Evolutionary conservation across 1,284 basidiomycete genomes (phyloP).

Genomic region (Microbotryum saponariae): DNA sequence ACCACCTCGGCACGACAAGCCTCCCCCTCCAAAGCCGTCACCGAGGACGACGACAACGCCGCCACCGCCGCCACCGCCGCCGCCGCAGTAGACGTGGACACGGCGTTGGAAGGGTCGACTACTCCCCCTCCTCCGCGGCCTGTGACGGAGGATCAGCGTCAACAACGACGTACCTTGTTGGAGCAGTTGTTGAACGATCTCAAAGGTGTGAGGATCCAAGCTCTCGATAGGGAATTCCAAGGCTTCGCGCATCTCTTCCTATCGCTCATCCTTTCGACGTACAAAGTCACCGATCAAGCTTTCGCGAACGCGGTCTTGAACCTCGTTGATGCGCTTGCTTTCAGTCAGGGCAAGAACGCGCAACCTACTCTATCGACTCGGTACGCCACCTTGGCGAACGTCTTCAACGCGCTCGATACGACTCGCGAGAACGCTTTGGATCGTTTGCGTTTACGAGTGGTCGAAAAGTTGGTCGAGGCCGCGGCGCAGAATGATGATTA

Average conservation of each 20-base stretch:
- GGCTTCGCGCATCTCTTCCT: conserved; percentile 30
- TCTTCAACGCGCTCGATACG: conserved; percentile 70
- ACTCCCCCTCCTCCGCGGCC: conserved; percentile 3
- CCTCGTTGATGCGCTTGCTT: conserved; percentile 17
- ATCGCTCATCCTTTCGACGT: conserved; percentile 21
- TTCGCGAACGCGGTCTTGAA: conserved; percentile 12
- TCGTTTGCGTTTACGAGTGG: conserved; percentile 55
- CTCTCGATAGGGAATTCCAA: conserved; percentile 26
- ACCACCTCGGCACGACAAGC: conserved; percentile 12
- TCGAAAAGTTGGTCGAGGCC: conserved; percentile 53
- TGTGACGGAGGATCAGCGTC: not conserved
- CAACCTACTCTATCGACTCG: conserved; percentile 25
- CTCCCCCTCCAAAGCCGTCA: conserved; percentile 4
- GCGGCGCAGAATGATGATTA: conserved; percentile 63
- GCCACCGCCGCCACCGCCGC: too few relatives aligned
- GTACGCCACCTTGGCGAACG: conserved; percentile 62
- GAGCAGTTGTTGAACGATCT: conserved; percentile 6
- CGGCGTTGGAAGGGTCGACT: not conserved
- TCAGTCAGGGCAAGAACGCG: conserved; percentile 12
- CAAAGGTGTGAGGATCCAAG: conserved; percentile 10
- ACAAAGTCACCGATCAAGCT: conserved; percentile 14
- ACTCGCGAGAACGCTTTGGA: not conserved
- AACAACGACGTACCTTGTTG: conserved; percentile 19
- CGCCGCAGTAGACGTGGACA: conserved; percentile 8
- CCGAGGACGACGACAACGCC: conserved; percentile 8